Base-by-base conservation (phyloP, 148 eudicot genomes). In the Nepenthes gracilis region DNA sequence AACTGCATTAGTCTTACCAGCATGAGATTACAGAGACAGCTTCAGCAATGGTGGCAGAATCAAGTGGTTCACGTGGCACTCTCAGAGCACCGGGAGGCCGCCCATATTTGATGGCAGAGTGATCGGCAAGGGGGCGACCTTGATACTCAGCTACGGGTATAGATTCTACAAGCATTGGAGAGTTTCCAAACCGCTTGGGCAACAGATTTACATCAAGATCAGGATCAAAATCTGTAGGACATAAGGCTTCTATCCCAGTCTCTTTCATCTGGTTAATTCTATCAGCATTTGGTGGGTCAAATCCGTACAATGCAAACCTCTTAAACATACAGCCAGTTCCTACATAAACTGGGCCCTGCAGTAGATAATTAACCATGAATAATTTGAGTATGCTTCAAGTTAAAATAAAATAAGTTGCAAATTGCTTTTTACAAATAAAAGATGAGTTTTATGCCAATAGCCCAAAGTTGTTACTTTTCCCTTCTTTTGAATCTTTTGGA, bases 281-380 rank as follows among this genome's bases (percentile, higher is more conserved):
- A 11, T 82, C 82, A 2, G 72, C 70, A 63, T 85, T 67, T 7
- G 96, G 96, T 6, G 98, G 98, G 48, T 88, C 95, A 35, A 93
- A 93, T 10, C 96, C 98, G 43, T 88, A 93, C 55, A 93, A 61
- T 2, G 98, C 98, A 71, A 93, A 93, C 55, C 98, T 65, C 65
- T 96, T 80, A 59, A 93, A 93, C 96, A 93, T 88, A 53, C 70
- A 60, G 1, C 98, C 98, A 1, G 98, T 93, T 6, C 98, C 98
- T 55, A 93, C 98, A 55, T 93, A 93, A 32, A 93, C 82, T 2
- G 98, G 98, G 4, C 98, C 97, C 88, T 88, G 62, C 64, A 67
- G 47, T 49, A 45, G 12, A 49, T 49, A 49, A 10, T 10, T 49
- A 49, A 12, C 53, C 15, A 49, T 6, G 12, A 10, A 6, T 5